Conservation (phyloP, 2,329 filamentous ascomycete genomes). For the Arthrobotrys entomopaga region DNA sequence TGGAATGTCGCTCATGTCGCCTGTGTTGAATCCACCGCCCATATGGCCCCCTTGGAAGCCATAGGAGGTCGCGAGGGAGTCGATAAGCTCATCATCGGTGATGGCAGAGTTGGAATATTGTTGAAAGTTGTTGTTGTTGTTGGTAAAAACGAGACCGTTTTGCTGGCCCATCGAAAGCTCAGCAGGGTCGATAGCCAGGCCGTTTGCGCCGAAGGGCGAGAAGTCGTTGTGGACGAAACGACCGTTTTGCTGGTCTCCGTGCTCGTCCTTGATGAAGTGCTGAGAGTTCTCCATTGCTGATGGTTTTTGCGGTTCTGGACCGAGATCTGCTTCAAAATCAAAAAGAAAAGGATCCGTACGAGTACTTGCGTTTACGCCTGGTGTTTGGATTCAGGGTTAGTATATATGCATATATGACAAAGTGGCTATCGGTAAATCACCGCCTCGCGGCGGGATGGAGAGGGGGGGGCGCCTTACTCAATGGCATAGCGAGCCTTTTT, state of each 20-base stretch:
- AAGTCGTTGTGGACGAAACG: constrained; percentile 64
- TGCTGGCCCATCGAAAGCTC: constrained; percentile 74
- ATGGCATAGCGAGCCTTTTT: constrained; percentile 56
- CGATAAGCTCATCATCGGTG: constrained; percentile 76
- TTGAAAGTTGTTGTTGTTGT: constrained; percentile 70
- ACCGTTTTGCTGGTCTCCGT: constrained; percentile 55
- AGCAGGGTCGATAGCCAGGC: constrained; percentile 78
- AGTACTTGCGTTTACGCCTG: constrained; percentile 55
- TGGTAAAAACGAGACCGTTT: constrained; percentile 65
- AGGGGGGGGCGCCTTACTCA: constrained; percentile 44
- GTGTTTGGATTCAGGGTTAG: constrained; percentile 3
- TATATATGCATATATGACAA: constrained; percentile 5
- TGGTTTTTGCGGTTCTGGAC: constrained; percentile 58
- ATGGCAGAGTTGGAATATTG: constrained; percentile 81
- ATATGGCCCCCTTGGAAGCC: constrained; percentile 53
- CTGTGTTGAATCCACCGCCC: constrained; percentile 38
- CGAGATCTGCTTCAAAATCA: constrained; percentile 55
- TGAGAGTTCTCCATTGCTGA: constrained; percentile 60
- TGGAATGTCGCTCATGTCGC: constrained; percentile 41
- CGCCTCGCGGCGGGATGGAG: constrained; percentile 30
- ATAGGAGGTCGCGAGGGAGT: constrained; percentile 51
- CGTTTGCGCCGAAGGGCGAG: constrained; percentile 46
- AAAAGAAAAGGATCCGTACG: constrained; percentile 56
- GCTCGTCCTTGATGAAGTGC: constrained; percentile 70
- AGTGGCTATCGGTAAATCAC: neutral